Base-by-base conservation (phyloP, 1,284 basidiomycete species). In the Peniophora sp. region DNA sequence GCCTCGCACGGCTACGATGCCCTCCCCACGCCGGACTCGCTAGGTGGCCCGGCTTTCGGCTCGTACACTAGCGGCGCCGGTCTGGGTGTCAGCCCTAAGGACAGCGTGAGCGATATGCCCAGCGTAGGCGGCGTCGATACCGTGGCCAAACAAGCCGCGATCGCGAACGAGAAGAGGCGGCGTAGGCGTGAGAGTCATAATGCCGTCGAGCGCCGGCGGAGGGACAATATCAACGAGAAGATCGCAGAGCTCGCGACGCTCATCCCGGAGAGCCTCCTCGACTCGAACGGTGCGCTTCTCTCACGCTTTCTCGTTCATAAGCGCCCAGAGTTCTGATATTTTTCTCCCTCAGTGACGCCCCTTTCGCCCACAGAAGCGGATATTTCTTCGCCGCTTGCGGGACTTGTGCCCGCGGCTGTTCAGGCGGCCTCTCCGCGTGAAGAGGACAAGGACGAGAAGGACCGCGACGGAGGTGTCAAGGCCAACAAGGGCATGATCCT, bases 201-300 rank as follows among this genome's bases (percentile, higher is more conserved):
- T 62, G 92, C 91, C 2, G 92, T 96, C 56, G 92, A 96, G 70
- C 75, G 92, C 17, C 71, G 92, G 24, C 66, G 92, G 50, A 68
- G 92, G 45, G 92, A 95, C 64, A 94, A 93, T 65, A 96, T 96
- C 66, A 96, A 96, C 67, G 92, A 95, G 70, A 89, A 90, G 68
- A 96, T 96, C 59, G 80, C 81, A 45, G 92, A 96, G 65, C 78
- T 96, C 1, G 89, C 92, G 16, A 87, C 86, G 22, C 73, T 96
- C 50, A 87, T 96, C 53, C 92, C 92, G 2, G 90, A 92, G 64
- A 83, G 83, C 59, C 72, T 90, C 66, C 71, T 91, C 44, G 87
- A 90, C 59, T 74, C 75, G 45, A 74, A 70, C 52, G 72, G 72
- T 72, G 56, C 49, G 67, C 62, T 43, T 55, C 45, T 52, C 47